A percentile compares a stretch with the other conserved stretches of the same genome.
Conservation (phyloP, 1,284 basidiomycete species). For the Rhodotorula mucilaginosa region DNA sequence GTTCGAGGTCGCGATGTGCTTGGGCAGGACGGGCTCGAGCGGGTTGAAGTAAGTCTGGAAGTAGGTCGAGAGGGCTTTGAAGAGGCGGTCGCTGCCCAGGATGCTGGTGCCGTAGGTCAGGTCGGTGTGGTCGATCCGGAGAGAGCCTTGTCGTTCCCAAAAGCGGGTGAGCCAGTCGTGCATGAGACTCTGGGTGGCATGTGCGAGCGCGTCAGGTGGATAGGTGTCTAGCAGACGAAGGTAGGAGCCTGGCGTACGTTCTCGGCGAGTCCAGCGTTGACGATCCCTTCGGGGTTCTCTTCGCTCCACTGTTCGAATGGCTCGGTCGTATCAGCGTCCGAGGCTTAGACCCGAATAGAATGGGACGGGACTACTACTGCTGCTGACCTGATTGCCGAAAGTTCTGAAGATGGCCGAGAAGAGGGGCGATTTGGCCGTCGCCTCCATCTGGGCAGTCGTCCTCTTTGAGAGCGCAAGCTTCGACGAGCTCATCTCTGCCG, state of each 20-base stretch:
- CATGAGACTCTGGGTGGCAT: conserved; percentile 8
- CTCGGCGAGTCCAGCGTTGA: conserved; percentile 35
- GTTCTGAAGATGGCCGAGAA: conserved; percentile 18
- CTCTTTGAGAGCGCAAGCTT: conserved; percentile 6
- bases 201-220: not conserved
- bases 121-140: conserved; percentile 20
- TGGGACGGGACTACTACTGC: no score
- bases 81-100: conserved; percentile 36
- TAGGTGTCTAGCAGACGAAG: not conserved
- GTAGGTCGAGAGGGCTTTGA: conserved; percentile 24
- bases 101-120: conserved; percentile 32
- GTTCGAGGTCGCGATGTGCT: conserved; percentile 44
- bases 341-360: no score
- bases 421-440: conserved; percentile 4
- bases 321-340: no score
- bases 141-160: conserved; percentile 16
- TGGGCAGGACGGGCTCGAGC: conserved; percentile 35
- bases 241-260: conserved; percentile 19
- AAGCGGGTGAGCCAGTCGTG: conserved; percentile 31
- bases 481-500: not conserved
- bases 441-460: not conserved
- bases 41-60: conserved; percentile 35
- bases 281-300: conserved; percentile 26
- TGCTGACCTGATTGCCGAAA: conserved; percentile 13
- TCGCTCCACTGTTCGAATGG: not conserved